Evolutionary conservation across 495 filamentous ascomycete species (phyloP).

Genomic region (Platismatia glauca): DNA sequence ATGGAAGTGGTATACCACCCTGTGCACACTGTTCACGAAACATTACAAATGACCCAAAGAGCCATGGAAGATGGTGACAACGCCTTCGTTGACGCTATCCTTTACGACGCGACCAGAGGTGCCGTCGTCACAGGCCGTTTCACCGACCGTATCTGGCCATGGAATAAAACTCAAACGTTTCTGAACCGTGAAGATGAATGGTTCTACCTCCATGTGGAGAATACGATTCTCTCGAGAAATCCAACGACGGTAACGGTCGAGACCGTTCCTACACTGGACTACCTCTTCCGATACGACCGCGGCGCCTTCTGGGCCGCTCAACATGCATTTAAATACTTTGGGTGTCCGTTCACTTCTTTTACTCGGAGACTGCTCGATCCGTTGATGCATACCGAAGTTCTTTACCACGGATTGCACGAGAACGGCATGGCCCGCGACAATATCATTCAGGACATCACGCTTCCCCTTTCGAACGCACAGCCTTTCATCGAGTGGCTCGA

Average conservation of each 20-base stretch:
- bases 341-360: slow-evolving; percentile 42
- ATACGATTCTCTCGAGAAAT: slow-evolving; percentile 7
- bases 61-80: slow-evolving; percentile 26
- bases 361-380: slow-evolving; percentile 43
- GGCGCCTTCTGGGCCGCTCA: slow-evolving; percentile 49
- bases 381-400: slow-evolving; percentile 44
- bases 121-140: slow-evolving; percentile 41
- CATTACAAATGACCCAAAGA: slow-evolving; percentile 30
- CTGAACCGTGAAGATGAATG: slow-evolving; percentile 43
- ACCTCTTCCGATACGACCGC: slow-evolving; percentile 55
- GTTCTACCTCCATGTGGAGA: slow-evolving; percentile 46
- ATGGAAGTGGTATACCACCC: slow-evolving; percentile 43
- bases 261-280: slow-evolving; percentile 45
- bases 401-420: slow-evolving; percentile 48
- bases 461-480: slow-evolving; percentile 37
- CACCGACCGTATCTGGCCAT: slow-evolving; percentile 23
- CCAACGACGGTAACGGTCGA: slow-evolving; percentile 28
- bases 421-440: slow-evolving; percentile 38
- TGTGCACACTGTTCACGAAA: slow-evolving; percentile 30
- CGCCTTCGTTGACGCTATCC: slow-evolving; percentile 49
- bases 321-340: slow-evolving; percentile 45
- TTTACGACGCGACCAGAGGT: slow-evolving; percentile 34
- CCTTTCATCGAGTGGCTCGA: slow-evolving; percentile 42
- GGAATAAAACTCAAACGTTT: slow-evolving; percentile 30
- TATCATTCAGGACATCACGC: slow-evolving; percentile 48